phyloP scores from a whole-genome alignment of 805 yeast genomes.

The Hanseniaspora valbyensis region DNA sequence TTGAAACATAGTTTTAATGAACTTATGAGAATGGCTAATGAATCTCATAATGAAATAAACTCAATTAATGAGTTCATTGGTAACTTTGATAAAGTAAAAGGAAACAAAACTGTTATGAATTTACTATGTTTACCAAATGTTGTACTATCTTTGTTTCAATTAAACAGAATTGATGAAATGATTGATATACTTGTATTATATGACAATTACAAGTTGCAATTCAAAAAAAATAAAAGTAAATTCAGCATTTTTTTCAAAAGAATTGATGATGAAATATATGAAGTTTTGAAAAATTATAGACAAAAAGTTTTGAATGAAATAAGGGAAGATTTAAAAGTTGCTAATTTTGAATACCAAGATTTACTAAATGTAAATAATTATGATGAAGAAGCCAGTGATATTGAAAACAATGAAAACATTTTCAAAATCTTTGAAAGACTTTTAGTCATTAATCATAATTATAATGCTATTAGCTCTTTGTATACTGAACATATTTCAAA shows the following conservation, averaged over 20 bases:
- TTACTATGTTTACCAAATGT: constrained; percentile 6
- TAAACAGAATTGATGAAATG: constrained; percentile 5
- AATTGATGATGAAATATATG: constrained; percentile 2
- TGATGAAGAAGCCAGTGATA: background rate
- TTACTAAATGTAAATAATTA: background rate
- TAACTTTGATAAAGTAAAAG: constrained; percentile 4
- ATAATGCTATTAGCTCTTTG: background rate
- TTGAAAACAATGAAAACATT: background rate
- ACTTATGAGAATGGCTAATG: background rate
- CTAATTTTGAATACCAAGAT: background rate
- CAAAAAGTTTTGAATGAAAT: background rate
- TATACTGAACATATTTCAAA: background rate
- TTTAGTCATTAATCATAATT: constrained; percentile 1
- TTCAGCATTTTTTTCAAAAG: background rate
- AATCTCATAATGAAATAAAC: background rate
- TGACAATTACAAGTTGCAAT: background rate
- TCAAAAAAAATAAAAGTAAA: background rate
- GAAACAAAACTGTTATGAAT: background rate
- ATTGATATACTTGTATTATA: background rate
- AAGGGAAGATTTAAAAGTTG: background rate
- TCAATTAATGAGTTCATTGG: background rate
- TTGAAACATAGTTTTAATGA: background rate
- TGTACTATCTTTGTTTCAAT: background rate
- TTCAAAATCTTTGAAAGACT: background rate
- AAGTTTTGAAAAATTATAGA: background rate